phyloP scores from a whole-genome alignment of 129 eudicot genomes.

The Calendula officinalis region DNA sequence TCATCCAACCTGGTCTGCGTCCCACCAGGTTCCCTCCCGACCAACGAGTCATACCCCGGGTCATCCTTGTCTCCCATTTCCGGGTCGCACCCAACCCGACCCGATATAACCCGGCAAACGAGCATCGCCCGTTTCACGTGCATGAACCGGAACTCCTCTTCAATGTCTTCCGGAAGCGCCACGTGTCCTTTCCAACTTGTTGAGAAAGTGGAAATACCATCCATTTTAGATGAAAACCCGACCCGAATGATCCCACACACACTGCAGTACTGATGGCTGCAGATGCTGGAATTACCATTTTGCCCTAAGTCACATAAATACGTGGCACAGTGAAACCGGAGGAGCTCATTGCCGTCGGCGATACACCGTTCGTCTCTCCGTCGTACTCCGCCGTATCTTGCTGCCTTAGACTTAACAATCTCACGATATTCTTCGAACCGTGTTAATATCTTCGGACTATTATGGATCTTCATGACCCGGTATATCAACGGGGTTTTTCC shows the following conservation, averaged over 20 bases:
- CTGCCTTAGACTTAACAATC: slow-evolving; percentile 56
- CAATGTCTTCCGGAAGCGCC: slow-evolving; percentile 76
- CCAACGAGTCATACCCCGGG: slow-evolving; percentile 76
- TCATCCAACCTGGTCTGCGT: slow-evolving; percentile 42
- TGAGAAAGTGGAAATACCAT: slow-evolving; percentile 72
- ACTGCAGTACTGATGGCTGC: slow-evolving; percentile 72
- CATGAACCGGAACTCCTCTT: slow-evolving; percentile 81
- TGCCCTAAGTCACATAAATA: slow-evolving; percentile 72
- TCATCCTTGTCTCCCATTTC: slow-evolving; percentile 57
- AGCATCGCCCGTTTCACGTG: slow-evolving; percentile 83
- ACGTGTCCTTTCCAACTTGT: slow-evolving; percentile 83
- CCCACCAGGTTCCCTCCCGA: slow-evolving; percentile 50
- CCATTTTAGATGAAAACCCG: slow-evolving; percentile 84
- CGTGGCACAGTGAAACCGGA: slow-evolving; percentile 81
- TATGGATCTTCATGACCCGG: slow-evolving; percentile 80
- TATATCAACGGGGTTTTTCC: slow-evolving; percentile 42
- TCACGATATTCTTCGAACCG: slow-evolving; percentile 83
- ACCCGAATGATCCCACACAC: slow-evolving; percentile 72
- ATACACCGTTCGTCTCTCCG: slow-evolving; percentile 63
- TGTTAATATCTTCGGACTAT: slow-evolving; percentile 48
- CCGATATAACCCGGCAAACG: slow-evolving; percentile 85
- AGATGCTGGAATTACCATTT: slow-evolving; percentile 65
- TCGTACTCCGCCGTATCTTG: slow-evolving; percentile 31
- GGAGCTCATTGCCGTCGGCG: slow-evolving; percentile 88
- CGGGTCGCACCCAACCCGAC: slow-evolving; percentile 84